Base-by-base conservation (phyloP, 176 grass and related monocot species). In the Aegilops sharonensis region DNA sequence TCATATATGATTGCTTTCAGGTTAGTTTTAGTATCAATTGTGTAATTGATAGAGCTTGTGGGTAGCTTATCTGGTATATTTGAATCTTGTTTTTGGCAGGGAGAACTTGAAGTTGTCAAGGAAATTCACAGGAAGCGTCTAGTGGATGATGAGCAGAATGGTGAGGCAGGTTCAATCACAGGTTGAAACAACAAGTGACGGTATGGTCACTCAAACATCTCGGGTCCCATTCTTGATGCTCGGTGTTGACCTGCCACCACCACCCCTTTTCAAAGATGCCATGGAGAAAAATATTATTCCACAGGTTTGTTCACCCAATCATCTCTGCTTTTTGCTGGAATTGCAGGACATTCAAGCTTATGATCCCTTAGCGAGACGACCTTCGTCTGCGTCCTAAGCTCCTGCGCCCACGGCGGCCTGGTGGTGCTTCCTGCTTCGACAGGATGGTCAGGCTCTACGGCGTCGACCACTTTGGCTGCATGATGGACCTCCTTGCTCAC, bases 271-370 rank as follows among this genome's bases (percentile, higher is more conserved):
- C 81, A 95, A 98, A 90, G 97, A 98, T 8, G 93, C 94, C 14
- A 98, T 98, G 97, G 97, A 98, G 84, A 98, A 98, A 94, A 95
- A 98, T 76, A 98, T 98, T 68, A 98, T 98, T 71, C 97, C 97
- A 85, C 97, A 98, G 93, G 97, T 94, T 86, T 85, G 82, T 31
- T 79, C 75, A 32, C 62, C 43, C 73, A 79, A 65, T 9, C 25
- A 81, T 72, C 6, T 73, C 36, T 59, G 27, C 52, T 21, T 45
- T 59, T 71, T 50, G 31, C 54, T 84, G 66, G 29, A 78, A 37
- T 79, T 23, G 64, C 24, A 78, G 5, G 6, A 4, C 5, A 12
- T 1, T 47, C 5, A 50, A 77, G 14, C n/a, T n/a, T n/a, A n/a
- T n/a, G n/a, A n/a, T n/a, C n/a, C 54, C 80, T 84, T 39, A 95